phyloP scores from a whole-genome alignment of 192 early-diverging fungal species.

The Coemansia guatemalensis region DNA sequence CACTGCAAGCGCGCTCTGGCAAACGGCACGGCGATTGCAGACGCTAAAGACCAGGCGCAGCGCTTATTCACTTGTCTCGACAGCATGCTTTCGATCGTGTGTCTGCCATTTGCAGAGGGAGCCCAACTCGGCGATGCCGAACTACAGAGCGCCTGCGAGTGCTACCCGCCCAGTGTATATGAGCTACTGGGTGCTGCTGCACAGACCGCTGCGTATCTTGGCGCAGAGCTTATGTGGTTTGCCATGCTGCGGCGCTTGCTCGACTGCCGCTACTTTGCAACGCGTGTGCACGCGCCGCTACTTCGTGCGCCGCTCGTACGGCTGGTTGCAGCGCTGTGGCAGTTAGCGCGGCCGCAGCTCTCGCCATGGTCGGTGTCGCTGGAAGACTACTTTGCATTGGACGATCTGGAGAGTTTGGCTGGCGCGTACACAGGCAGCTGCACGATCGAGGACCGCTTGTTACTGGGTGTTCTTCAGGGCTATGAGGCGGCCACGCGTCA shows the following conservation, averaged over 20 bases:
- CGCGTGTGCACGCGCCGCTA: conserved; percentile 12
- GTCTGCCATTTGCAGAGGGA: conserved; percentile 19
- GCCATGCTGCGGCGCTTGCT: conserved; percentile 21
- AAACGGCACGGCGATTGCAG: not conserved
- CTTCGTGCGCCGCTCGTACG: conserved; percentile 19
- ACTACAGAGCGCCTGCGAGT: not conserved
- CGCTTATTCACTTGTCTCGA: conserved; percentile 4
- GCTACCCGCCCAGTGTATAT: conserved; percentile 18
- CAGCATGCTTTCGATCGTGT: conserved; percentile 5
- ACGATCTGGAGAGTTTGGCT: conserved; percentile 44
- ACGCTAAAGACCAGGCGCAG: not conserved
- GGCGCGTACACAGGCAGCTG: conserved; percentile 42
- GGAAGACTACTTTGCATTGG: conserved; percentile 40
- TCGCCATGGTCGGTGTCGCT: conserved; percentile 47
- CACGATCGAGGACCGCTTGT: conserved; percentile 18
- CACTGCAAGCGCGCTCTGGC: conserved; percentile 11
- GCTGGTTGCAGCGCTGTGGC: conserved; percentile 28
- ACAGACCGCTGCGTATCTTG: not conserved
- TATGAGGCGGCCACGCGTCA: conserved; percentile 45
- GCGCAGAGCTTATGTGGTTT: conserved; percentile 25
- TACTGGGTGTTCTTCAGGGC: conserved; percentile 28
- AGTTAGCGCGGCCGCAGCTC: conserved; percentile 29
- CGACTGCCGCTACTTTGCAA: conserved; percentile 32
- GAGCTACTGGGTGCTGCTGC: conserved; percentile 20
- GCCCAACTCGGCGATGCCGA: conserved; percentile 10